phyloP scores from a whole-genome alignment of 2,329 filamentous ascomycete species.

The Parasarocladium wereldwijsianum region DNA sequence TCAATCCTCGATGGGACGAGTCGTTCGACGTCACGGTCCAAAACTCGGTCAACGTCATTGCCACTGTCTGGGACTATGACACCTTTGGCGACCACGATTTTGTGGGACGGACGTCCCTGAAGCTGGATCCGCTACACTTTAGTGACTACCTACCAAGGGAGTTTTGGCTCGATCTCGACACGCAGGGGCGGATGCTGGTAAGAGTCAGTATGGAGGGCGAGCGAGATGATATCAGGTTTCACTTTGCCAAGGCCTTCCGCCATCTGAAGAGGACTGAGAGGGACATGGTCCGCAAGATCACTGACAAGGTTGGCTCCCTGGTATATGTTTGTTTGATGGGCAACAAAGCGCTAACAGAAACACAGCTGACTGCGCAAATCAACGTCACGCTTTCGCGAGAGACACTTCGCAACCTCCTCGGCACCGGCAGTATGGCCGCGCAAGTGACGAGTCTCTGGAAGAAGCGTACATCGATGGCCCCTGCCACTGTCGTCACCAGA shows the following conservation, averaged over 20 bases:
- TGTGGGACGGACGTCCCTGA: slow-evolving; percentile 89
- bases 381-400: slow-evolving; percentile 75
- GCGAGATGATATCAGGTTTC: slow-evolving; percentile 94
- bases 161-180: slow-evolving; percentile 96
- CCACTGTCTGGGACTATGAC: slow-evolving; percentile 97
- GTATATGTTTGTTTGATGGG: not conserved
- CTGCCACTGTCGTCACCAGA: slow-evolving; percentile 35
- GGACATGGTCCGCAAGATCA: slow-evolving; percentile 96
- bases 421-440: slow-evolving; percentile 52
- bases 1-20: slow-evolving; percentile 96
- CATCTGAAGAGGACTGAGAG: slow-evolving; percentile 89
- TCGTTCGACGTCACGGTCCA: slow-evolving; percentile 90
- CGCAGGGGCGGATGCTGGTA: slow-evolving; percentile 77
- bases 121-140: slow-evolving; percentile 96
- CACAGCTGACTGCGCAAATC: slow-evolving; percentile 79
- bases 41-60: slow-evolving; percentile 83
- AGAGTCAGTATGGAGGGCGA: slow-evolving; percentile 98
- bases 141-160: slow-evolving; percentile 90
- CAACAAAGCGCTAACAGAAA: slow-evolving; percentile 9
- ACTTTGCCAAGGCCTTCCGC: slow-evolving; percentile 93
- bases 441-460: slow-evolving; percentile 58
- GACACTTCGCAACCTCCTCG: slow-evolving; percentile 61
- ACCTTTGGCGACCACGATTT: slow-evolving; percentile 95
- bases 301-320: slow-evolving; percentile 62
- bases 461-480: slow-evolving; percentile 40